Evolutionary conservation across 1,139 yeast genomes (phyloP).

Genomic region (Diutina ranongensis): DNA sequence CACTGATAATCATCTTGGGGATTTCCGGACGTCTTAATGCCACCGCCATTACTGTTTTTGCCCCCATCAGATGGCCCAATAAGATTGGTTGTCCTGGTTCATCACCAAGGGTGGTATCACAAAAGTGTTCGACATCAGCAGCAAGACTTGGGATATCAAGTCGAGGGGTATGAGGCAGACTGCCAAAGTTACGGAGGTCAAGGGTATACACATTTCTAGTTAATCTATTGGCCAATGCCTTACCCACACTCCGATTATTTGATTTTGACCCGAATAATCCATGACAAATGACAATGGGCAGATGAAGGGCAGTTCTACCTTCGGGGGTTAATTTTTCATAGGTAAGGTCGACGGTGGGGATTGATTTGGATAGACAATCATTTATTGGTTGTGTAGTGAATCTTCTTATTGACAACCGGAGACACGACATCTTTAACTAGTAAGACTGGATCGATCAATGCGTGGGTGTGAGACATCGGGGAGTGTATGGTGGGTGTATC

Average conservation of each 20-base stretch:
- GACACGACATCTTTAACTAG: neutral
- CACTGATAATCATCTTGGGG: conserved; percentile 56
- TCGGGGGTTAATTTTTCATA: conserved; percentile 10
- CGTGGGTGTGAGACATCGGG: neutral
- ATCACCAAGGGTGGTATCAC: conserved; percentile 23
- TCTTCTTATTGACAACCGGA: neutral
- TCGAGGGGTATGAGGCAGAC: conserved; percentile 60
- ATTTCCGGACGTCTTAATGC: conserved; percentile 60
- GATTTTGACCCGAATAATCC: conserved; percentile 80
- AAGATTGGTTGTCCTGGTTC: conserved; percentile 42
- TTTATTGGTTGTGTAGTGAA: neutral
- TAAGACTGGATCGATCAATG: too few species aligned
- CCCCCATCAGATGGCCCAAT: conserved; percentile 97
- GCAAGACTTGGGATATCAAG: conserved; percentile 79
- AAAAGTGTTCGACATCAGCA: conserved; percentile 62
- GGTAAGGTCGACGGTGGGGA: conserved; percentile 7
- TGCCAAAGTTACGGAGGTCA: conserved; percentile 86
- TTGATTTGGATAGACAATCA: neutral
- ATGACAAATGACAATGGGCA: conserved; percentile 70
- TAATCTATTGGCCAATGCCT: conserved; percentile 28
- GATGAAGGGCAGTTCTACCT: conserved; percentile 8
- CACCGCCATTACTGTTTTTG: conserved; percentile 85
- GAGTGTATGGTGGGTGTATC: too few species aligned
- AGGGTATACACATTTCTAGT: conserved; percentile 50
- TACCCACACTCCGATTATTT: conserved; percentile 70